Base-by-base conservation (phyloP, 163 green algal species). In the Scenedesmus sp. region DNA sequence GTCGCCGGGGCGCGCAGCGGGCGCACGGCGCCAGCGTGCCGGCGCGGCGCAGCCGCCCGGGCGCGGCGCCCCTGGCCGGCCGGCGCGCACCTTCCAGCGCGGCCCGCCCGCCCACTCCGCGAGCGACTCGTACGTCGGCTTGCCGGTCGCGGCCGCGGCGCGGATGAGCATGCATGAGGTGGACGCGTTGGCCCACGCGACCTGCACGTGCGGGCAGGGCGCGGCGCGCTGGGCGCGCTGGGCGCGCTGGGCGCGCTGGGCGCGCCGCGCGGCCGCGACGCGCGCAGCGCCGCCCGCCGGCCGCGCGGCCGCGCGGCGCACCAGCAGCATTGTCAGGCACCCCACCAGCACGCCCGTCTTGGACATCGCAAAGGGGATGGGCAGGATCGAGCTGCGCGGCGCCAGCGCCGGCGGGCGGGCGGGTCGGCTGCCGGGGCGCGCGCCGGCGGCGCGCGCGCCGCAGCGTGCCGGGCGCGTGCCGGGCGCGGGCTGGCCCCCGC, bases 71-170 rank as follows among this genome's bases (percentile, higher is more conserved):
- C n/a, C n/a, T n/a, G n/a, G n/a, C n/a, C 39, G 28, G 56, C 22
- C 24, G 33, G 62, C 15, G 29, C 76, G 24, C 60, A 91, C 89
- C 89, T 89, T 89, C 72, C 83, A 92, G 0, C 26, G 28, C 18
- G 28, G 72, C 0, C 91, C 91, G 7, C 89, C 90, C n/a, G 89
- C 87, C 75, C 85, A 90, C 51, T 91, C 78, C 3, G 91, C 85
- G 6, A 95, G 73, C 14, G 80, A 82, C 81, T 97, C 92, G 63
- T 93, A 96, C 6, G 77, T 92, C 28, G 87, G 62, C 53, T 85
- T 78, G 13, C 87, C 82, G 5, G 86, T 90, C 7, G 64, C 63
- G 24, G 73, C 82, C 0, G 91, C 84, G 2, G 87, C 86, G 0
- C 78, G 70, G 44, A 95, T 86, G 67, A 95, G 83, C 60, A 95